Base-by-base conservation (phyloP, 257 asterid species). In the Echium plantagineum region DNA sequence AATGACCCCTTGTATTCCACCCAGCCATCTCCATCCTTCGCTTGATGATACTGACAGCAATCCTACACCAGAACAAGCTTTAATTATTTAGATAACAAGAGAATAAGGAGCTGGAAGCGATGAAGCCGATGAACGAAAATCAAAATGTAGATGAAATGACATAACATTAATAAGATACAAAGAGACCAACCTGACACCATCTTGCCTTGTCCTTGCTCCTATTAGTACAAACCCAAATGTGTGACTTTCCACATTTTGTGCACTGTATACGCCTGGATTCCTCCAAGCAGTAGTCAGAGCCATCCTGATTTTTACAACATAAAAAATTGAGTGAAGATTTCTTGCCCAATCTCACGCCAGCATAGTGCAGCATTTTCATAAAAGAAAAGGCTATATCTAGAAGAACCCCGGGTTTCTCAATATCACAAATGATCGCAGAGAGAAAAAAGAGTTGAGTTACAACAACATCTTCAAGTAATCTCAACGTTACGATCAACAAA, bases 21-120 rank as follows among this genome's bases (percentile, higher is more conserved):
- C 99, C 99, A 93, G 68, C 99, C 99, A 75, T 93, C 99, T 4
- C 99, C 99, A 77, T 93, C 97, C 76, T 93, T 93, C 63, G 97
- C 97, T 73, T 82, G 94, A 69, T 93, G 99, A 80, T 93, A 89
- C 77, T 89, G 96, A 80, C 96, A 81, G 78, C 99, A 93, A 78
- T 93, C 99, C 97, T 91, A 74, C 38, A 61, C 66, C 73, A 62
- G 22, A 32, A 66, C 58, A 38, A 62, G 58, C 59, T 63, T 57
- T 73, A 22, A 59, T 22, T 18, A 58, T 63, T 9, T 63, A 55
- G 47, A 24, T 26, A 66, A 5, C 7, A 38, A 59, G 24, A 46
- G 28, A 53, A 16, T 15, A 21, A 53, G 28, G 15, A 53, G 21
- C 21, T 15, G 13, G 57, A 53, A 8, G 57, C 28, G 57, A 53